Conservation (phyloP, 805 yeast genomes). For the Blastobotrys americana region DNA sequence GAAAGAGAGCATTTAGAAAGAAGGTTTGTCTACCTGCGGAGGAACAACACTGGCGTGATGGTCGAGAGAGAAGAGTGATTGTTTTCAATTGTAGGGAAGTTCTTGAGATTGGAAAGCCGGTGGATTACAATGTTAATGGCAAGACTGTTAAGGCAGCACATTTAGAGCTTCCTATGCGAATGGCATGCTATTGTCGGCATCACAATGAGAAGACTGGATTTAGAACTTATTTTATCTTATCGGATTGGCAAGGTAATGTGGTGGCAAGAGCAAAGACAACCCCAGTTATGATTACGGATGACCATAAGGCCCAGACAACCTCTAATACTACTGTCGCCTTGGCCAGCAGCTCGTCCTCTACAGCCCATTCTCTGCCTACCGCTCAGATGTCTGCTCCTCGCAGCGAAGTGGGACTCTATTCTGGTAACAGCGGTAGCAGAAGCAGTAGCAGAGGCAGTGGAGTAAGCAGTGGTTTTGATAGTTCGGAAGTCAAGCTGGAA, state of each 20-base stretch:
- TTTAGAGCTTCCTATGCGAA: slow-evolving; percentile 56
- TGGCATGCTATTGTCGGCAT: slow-evolving; percentile 94
- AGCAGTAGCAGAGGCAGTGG: no score
- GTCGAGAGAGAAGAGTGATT: slow-evolving; percentile 69
- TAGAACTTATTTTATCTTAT: slow-evolving; percentile 41
- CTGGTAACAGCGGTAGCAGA: no score
- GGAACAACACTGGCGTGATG: slow-evolving; percentile 74
- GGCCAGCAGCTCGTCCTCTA: background rate
- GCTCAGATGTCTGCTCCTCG: background rate
- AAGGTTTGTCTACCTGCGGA: slow-evolving; percentile 68
- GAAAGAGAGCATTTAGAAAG: slow-evolving; percentile 88
- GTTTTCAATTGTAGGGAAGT: slow-evolving; percentile 89
- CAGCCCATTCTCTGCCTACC: background rate
- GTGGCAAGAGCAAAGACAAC: slow-evolving; percentile 67
- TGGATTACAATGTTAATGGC: slow-evolving; percentile 23
- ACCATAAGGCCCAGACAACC: slow-evolving; percentile 57
- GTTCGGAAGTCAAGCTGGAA: background rate
- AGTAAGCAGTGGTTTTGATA: background rate
- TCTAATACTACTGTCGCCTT: slow-evolving; percentile 13
- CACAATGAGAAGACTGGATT: slow-evolving; percentile 87
- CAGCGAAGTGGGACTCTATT: background rate
- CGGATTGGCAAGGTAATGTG: slow-evolving; percentile 51
- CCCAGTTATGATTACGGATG: slow-evolving; percentile 87
- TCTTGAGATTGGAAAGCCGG: slow-evolving; percentile 44
- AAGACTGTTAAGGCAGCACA: slow-evolving; percentile 26